phyloP scores from a whole-genome alignment of 192 early-diverging fungal species.

The Pilaira anomala region DNA sequence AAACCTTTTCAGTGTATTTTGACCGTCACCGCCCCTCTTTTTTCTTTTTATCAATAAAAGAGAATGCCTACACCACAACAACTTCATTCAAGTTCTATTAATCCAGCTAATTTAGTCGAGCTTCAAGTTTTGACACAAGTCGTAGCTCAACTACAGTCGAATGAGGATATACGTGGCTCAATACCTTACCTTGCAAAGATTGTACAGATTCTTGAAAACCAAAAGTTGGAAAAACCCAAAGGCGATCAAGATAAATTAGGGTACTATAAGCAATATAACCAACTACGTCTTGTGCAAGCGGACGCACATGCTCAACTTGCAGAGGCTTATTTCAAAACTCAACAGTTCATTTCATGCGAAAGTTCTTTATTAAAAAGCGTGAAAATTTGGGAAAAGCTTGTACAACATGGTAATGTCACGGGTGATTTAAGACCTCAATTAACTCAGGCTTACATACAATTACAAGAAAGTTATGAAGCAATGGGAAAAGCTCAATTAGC shows the following conservation, averaged over 20 bases:
- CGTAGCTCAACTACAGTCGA: not conserved
- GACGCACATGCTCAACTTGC: constrained; percentile 21
- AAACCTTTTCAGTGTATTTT: not conserved
- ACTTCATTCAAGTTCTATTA: constrained; percentile 1
- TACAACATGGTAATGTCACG: not conserved
- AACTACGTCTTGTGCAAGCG: constrained; percentile 11
- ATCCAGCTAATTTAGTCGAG: constrained; percentile 12
- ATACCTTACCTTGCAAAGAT: constrained; percentile 29
- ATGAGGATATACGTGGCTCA: constrained; percentile 13
- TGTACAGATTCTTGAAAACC: constrained; percentile 26
- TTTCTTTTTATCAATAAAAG: not conserved
- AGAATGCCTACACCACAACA: constrained; percentile 1
- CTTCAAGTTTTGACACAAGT: constrained; percentile 18
- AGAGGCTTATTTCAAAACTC: constrained; percentile 14
- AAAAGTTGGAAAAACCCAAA: not conserved
- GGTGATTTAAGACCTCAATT: not conserved
- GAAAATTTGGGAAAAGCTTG: constrained; percentile 20
- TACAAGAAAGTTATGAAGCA: constrained; percentile 18
- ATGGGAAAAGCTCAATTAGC: constrained; percentile 17
- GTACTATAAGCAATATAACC: not conserved
- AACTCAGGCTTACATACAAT: not conserved
- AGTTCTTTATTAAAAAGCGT: constrained; percentile 3
- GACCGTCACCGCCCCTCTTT: not conserved
- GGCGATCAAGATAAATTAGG: not conserved
- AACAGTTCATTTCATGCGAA: constrained; percentile 15